Conservation (phyloP, 306 rosid genomes). For the Rosa persica region DNA sequence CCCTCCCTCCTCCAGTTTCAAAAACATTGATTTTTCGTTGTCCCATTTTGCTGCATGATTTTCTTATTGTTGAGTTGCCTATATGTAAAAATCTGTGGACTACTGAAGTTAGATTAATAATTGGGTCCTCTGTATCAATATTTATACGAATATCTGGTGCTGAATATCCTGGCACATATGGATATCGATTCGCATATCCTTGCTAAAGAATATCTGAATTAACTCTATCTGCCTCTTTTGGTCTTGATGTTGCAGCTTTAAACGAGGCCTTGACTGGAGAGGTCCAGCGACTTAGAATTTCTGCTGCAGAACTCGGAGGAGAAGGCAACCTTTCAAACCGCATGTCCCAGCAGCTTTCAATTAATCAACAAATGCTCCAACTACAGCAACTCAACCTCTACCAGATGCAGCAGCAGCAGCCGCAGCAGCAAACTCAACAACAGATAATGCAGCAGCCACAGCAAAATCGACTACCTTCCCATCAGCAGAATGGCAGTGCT, state of each 20-base stretch:
- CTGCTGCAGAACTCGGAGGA: constrained; percentile 56
- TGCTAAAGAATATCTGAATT: constrained; percentile 5
- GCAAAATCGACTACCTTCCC: constrained; percentile 24
- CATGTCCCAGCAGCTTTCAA: constrained; percentile 56
- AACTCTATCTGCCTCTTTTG: neutral
- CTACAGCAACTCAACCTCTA: constrained; percentile 48
- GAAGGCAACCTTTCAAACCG: constrained; percentile 47
- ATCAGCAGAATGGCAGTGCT: constrained; percentile 41
- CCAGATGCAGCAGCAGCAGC: constrained; percentile 37
- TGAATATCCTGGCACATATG: neutral
- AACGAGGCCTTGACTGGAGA: constrained; percentile 76
- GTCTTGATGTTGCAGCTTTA: constrained; percentile 50
- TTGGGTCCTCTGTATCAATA: neutral
- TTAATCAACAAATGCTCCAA: constrained; percentile 59
- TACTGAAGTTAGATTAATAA: neutral
- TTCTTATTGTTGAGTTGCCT: neutral
- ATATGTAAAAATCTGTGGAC: too few relatives aligned
- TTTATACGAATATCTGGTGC: neutral
- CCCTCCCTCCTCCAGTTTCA: neutral
- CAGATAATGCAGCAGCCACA: constrained; percentile 32
- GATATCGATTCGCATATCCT: neutral
- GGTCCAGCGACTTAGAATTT: constrained; percentile 60
- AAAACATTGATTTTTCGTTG: neutral
- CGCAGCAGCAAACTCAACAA: constrained; percentile 30
- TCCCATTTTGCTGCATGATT: neutral